Percentiles rank a stretch among this genome's conserved stretches.
Evolutionary conservation across 345 rosid genomes (phyloP).

Genomic region (Physaria fendleri): DNA sequence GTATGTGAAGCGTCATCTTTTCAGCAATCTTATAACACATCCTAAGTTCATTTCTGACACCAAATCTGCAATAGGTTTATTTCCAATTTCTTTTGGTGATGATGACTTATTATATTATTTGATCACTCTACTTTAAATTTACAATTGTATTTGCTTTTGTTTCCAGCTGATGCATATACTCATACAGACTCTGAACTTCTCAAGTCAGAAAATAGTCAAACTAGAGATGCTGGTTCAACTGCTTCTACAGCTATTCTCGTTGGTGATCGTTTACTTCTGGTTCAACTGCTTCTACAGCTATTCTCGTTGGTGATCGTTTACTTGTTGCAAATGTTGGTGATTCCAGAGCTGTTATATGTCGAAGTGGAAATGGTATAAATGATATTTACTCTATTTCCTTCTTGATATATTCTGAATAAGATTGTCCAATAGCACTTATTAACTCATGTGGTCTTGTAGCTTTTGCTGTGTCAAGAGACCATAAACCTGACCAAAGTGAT

Average conservation of each 20-base stretch:
- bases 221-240: conserved; percentile 95
- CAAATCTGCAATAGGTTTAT: conserved; percentile 90
- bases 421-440: background rate
- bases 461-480: conserved; percentile 93
- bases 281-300: conserved; percentile 96
- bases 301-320: conserved; percentile 85
- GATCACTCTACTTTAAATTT: background rate
- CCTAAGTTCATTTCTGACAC: conserved; percentile 95
- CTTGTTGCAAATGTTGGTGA: conserved; percentile 98
- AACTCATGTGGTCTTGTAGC: conserved; percentile 38
- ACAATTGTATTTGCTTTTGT: background rate
- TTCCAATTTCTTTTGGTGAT: background rate
- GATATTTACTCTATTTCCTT: background rate
- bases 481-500: conserved; percentile 95
- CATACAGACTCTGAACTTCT: conserved; percentile 92
- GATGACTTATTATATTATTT: background rate
- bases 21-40: conserved; percentile 87
- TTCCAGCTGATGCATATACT: conserved; percentile 81
- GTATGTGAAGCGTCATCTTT: conserved; percentile 86
- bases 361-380: conserved; percentile 70
- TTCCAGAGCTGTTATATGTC: conserved; percentile 93
- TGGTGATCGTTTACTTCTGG: conserved; percentile 91
- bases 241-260: conserved; percentile 96
- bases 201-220: conserved; percentile 81
- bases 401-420: background rate